These are phyloP conservation scores for Pseudogymnoascus pannorum DNA, from an alignment of 2,329 filamentous ascomycete genomes.

Conservation along the genomic window DNA sequence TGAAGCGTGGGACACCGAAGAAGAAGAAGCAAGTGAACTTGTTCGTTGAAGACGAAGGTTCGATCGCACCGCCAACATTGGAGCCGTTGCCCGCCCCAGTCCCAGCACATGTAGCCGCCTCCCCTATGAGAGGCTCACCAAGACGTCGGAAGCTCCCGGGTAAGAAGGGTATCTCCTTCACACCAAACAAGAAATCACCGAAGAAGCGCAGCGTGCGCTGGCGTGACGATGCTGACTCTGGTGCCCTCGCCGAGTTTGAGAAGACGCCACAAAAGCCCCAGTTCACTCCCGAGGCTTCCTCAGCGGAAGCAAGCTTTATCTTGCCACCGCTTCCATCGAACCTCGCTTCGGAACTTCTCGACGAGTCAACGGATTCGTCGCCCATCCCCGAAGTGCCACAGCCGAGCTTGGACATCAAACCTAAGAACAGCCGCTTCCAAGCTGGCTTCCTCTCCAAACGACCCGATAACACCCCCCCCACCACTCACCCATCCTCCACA, in stretches of 20 bases:
- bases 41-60: conserved; percentile 15
- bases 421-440: conserved; percentile 73
- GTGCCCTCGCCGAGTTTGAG: conserved; percentile 81
- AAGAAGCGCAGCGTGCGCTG: conserved; percentile 76
- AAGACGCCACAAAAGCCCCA: conserved; percentile 72
- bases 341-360: conserved; percentile 31
- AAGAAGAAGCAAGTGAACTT: conserved; percentile 49
- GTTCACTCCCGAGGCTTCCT: conserved; percentile 46
- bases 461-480: conserved; percentile 48
- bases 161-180: conserved; percentile 72
- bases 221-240: conserved; percentile 85
- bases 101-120: conserved; percentile 36
- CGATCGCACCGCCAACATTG: conserved; percentile 19
- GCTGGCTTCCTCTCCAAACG: conserved; percentile 75
- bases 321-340: conserved; percentile 48
- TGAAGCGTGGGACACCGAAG: conserved; percentile 69
- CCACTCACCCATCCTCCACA: conserved; percentile 49
- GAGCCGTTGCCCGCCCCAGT: conserved; percentile 36
- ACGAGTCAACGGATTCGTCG: conserved; percentile 39
- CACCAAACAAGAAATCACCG: conserved; percentile 69
- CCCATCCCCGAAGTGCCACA: conserved; percentile 50
- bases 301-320: conserved; percentile 37
- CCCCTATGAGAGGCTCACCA: conserved; percentile 72
- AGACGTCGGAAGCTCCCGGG: conserved; percentile 61
- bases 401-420: conserved; percentile 52